Evolutionary conservation across 768 basidiomycete species (phyloP).

Genomic region (Russula olivacea): DNA sequence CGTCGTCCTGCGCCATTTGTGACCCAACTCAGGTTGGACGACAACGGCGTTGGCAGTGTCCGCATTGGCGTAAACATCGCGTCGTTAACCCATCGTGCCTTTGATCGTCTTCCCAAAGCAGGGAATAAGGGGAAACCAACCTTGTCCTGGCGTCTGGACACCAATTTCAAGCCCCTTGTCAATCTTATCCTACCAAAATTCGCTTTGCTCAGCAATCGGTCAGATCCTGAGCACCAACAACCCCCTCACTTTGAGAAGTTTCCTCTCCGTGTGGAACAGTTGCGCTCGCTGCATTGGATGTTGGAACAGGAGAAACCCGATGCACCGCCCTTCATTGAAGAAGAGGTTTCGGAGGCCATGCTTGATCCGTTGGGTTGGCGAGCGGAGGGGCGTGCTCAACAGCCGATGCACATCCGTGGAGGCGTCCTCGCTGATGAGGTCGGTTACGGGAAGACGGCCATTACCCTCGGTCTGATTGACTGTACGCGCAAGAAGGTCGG

Average conservation of each 20-base stretch:
- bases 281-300: constrained; percentile 93
- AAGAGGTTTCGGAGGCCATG: constrained; percentile 89
- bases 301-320: constrained; percentile 62
- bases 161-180: constrained; percentile 64
- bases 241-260: constrained; percentile 70
- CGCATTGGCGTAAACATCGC: constrained; percentile 85
- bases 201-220: constrained; percentile 66
- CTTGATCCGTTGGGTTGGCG: constrained; percentile 86
- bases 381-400: constrained; percentile 84
- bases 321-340: constrained; percentile 76
- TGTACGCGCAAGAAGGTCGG: constrained; percentile 51
- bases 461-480: constrained; percentile 85
- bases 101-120: constrained; percentile 63
- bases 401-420: constrained; percentile 70
- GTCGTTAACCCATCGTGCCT: constrained; percentile 80
- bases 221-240: constrained; percentile 62
- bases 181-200: constrained; percentile 59
- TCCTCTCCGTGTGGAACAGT: constrained; percentile 73
- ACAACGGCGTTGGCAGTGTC: constrained; percentile 59
- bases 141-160: constrained; percentile 77
- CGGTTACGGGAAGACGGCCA: constrained; percentile 96
- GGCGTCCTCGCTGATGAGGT: constrained; percentile 95
- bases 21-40: constrained; percentile 68
- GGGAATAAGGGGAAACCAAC: constrained; percentile 40
- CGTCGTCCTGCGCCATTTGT: constrained; percentile 80